Evolutionary conservation across 495 filamentous ascomycete genomes (phyloP), one percentile per base, ranked within the genome.

Genomic region (Cenococcum geophilum): DNA sequence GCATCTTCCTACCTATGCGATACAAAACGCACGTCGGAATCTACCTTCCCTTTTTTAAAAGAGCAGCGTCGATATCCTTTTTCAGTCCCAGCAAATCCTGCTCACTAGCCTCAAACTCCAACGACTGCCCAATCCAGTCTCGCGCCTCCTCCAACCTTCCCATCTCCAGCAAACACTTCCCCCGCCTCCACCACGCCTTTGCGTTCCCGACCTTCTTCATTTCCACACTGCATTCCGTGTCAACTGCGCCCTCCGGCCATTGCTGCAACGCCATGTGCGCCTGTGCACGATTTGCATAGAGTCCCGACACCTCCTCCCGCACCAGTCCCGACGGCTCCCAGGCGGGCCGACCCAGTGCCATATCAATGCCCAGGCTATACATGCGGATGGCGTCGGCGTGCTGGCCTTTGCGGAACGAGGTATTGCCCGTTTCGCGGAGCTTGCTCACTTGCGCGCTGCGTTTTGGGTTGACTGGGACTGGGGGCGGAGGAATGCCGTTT

Each of bases 111-210:
- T 93, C 91, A 74, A 95, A 82, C 80, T 96, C 92, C 62, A 96
- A 68, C 12, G 82, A 91, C 70, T 80, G 77, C 45, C 75, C 77
- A 43, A 96, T 77, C 79, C 89, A 91, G 55, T 80, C 81, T 72
- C 77, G 78, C 6, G 90, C 90, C 81, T 98, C 93, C 61, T 87
- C 84, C 72, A 87, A 76, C 71, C 92, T 73, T 9, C 87, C 86
- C 93, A 97, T 97, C 85, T 98, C 93, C 55, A 84, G 73, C 71
- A 96, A 76, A 73, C 86, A 91, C 76, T 82, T 84, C 9, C 86
- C 91, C 62, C 88, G 76, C 50, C 92, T 76, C 85, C 89, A 97
- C 88, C 91, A 97, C 1, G 86, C 92, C 84, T 97, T 97, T 6
- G 88, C 84, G 75, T 98, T 97, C 32, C 86, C 89, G 47, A 82